phyloP scores from a whole-genome alignment of 306 rosid species.

The Cyclanthera cordifolia region DNA sequence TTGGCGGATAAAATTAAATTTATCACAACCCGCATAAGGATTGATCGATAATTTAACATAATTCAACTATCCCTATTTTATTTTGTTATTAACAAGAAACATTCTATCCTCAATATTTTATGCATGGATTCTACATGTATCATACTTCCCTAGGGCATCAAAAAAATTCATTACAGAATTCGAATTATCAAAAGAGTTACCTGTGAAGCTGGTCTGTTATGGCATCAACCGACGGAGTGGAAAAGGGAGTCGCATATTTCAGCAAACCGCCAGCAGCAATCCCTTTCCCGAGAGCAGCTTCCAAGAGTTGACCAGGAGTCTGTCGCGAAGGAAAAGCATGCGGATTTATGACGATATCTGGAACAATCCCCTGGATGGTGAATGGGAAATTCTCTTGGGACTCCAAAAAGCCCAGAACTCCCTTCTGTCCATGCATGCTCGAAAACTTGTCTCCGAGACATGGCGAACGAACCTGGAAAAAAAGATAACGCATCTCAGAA shows the following conservation, averaged over 20 bases:
- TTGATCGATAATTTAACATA: no score
- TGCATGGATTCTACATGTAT: neutral
- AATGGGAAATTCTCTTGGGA: slow-evolving; percentile 89
- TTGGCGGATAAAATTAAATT: no score
- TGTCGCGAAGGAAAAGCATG: slow-evolving; percentile 97
- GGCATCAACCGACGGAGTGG: slow-evolving; percentile 68
- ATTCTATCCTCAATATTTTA: neutral
- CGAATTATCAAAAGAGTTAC: slow-evolving; percentile 17
- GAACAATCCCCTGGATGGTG: slow-evolving; percentile 85
- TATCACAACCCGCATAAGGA: no score
- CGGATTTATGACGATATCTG: slow-evolving; percentile 90
- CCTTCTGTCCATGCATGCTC: slow-evolving; percentile 99
- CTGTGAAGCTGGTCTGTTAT: slow-evolving; percentile 86
- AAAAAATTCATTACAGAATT: neutral
- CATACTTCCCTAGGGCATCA: neutral
- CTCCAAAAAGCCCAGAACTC: slow-evolving; percentile 87
- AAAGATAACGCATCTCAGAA: neutral
- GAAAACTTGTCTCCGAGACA: slow-evolving; percentile 96
- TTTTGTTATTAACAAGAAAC: neutral
- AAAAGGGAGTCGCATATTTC: slow-evolving; percentile 79
- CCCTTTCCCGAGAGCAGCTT: slow-evolving; percentile 95
- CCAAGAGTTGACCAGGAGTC: slow-evolving; percentile 95
- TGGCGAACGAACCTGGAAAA: slow-evolving; percentile 74
- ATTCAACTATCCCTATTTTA: neutral
- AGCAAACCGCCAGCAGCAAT: slow-evolving; percentile 55